Evolutionary conservation across 148 eudicot genomes (phyloP), one percentile per base, ranked within the genome.

Genomic region (Beta vulgaris): DNA sequence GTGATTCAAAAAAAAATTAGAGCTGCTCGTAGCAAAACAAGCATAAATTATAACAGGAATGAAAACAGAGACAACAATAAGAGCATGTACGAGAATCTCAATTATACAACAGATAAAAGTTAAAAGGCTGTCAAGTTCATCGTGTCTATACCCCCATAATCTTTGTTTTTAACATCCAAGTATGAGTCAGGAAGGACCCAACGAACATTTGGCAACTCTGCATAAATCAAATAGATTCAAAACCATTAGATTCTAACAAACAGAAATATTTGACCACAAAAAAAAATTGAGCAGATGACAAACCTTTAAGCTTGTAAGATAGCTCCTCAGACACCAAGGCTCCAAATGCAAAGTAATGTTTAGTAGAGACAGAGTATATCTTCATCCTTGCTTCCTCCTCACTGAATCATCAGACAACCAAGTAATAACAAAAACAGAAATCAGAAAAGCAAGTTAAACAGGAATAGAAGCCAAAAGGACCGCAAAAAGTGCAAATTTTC

Each of bases 131-230:
- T 0, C 18, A 32, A 79, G 46, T 19, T 23, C 40, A 61, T 54
- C 35, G 6, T 5, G 13, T 35, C 18, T 63, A 78, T 85, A 90
- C 96, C 96, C 73, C 96, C 96, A 79, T 90, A 88, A 57, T 82
- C 87, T 76, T 83, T 80, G 79, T 88, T 87, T 71, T 36, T 74
- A 55, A 75, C 83, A 88, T 75, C 84, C 74, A 90, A 77, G 54
- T 90, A 85, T 13, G 92, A 88, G 73, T 90, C 95, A 6, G 95
- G 91, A 10, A 90, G 88, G 69, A 88, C 86, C 92, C 92, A 90
- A 67, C 87, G 87, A 63, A 90, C 88, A 66, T 82, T 74, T 39
- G 86, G 86, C 49, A 88, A 55, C 60, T 84, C 96, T 90, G 86
- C 84, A 82, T 23, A 81, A 42, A 49, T 54, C 32, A 65, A 64